Evolutionary conservation across 208 protist species (phyloP).

Genomic region (Herpetomonas samuelpessoai): DNA sequence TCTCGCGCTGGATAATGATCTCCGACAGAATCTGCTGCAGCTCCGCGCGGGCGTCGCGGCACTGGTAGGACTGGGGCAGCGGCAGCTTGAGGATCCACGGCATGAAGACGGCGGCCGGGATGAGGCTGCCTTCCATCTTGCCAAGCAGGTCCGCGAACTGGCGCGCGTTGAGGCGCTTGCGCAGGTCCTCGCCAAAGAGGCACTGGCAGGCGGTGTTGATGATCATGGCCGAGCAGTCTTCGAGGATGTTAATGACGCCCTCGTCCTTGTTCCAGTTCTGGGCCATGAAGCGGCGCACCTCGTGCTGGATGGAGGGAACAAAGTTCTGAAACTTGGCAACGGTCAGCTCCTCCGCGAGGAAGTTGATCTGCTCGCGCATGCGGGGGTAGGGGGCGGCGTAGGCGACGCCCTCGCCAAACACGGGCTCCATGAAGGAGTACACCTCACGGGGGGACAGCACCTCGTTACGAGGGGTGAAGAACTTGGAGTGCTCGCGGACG

Average conservation of each 20-base stretch:
- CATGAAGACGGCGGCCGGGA: slow-evolving; percentile 80
- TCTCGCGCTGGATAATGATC: slow-evolving; percentile 84
- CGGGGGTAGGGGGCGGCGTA: slow-evolving; percentile 77
- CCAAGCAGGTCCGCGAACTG: slow-evolving; percentile 81
- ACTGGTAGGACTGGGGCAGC: slow-evolving; percentile 72
- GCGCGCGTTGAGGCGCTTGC: slow-evolving; percentile 72
- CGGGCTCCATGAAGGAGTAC: slow-evolving; percentile 83
- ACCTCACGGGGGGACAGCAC: slow-evolving; percentile 81
- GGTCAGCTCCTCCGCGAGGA: slow-evolving; percentile 80
- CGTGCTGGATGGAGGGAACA: slow-evolving; percentile 80
- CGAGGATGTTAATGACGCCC: slow-evolving; percentile 78
- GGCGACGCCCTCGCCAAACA: slow-evolving; percentile 84
- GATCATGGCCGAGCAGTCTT: slow-evolving; percentile 90
- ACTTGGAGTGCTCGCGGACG: slow-evolving; percentile 70
- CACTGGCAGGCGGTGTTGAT: slow-evolving; percentile 93
- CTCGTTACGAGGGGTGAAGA: slow-evolving; percentile 85
- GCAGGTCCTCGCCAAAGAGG: slow-evolving; percentile 90
- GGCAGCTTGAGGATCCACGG: slow-evolving; percentile 78
- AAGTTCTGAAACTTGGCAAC: slow-evolving; percentile 88
- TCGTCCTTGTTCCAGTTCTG: slow-evolving; percentile 78
- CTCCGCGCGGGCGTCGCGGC: slow-evolving; percentile 78
- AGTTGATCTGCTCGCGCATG: slow-evolving; percentile 88
- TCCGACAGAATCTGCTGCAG: slow-evolving; percentile 83
- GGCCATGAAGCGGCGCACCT: slow-evolving; percentile 78
- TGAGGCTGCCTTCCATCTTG: slow-evolving; percentile 83